These are phyloP conservation scores for Podospora sp. DNA, from an alignment of 495 filamentous ascomycete genomes.

Conservation along the genomic window DNA sequence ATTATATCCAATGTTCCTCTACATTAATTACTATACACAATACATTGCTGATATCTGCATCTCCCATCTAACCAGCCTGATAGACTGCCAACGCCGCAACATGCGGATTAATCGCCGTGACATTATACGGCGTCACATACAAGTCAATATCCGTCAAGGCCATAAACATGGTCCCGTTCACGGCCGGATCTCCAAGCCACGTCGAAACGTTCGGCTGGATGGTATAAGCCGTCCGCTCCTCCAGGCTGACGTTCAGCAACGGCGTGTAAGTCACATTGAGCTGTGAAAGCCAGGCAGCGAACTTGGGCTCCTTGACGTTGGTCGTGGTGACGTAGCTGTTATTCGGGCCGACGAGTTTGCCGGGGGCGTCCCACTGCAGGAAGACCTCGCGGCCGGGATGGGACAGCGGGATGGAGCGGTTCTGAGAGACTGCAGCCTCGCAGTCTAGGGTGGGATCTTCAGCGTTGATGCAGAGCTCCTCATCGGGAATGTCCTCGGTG, in stretches of 20 bases:
- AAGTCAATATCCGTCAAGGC: slow-evolving; percentile 71
- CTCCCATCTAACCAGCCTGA: slow-evolving; percentile 1
- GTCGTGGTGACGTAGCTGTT: slow-evolving; percentile 73
- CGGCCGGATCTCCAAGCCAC: slow-evolving; percentile 64
- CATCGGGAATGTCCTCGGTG: slow-evolving; percentile 39
- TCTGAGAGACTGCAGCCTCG: slow-evolving; percentile 64
- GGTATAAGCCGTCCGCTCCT: slow-evolving; percentile 61
- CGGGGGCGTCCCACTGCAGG: slow-evolving; percentile 73
- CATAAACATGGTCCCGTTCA: slow-evolving; percentile 81
- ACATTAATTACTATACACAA: too few relatives aligned
- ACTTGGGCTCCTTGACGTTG: slow-evolving; percentile 60
- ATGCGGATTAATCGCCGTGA: slow-evolving; percentile 72
- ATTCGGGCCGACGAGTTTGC: slow-evolving; percentile 73
- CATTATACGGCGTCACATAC: slow-evolving; percentile 75
- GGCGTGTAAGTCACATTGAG: slow-evolving; percentile 82
- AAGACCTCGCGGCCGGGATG: slow-evolving; percentile 74
- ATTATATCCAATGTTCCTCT: too few relatives aligned
- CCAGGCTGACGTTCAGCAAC: slow-evolving; percentile 50
- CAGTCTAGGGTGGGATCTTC: slow-evolving; percentile 58
- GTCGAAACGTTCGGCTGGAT: slow-evolving; percentile 67
- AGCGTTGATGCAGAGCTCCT: slow-evolving; percentile 54
- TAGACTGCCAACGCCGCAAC: slow-evolving; percentile 42
- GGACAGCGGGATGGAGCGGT: slow-evolving; percentile 67
- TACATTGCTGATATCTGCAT: too few relatives aligned
- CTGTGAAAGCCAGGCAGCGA: slow-evolving; percentile 76